Evolutionary conservation across 345 rosid species (phyloP), one percentile per base, ranked within the genome.

Genomic region (Firmiana major): DNA sequence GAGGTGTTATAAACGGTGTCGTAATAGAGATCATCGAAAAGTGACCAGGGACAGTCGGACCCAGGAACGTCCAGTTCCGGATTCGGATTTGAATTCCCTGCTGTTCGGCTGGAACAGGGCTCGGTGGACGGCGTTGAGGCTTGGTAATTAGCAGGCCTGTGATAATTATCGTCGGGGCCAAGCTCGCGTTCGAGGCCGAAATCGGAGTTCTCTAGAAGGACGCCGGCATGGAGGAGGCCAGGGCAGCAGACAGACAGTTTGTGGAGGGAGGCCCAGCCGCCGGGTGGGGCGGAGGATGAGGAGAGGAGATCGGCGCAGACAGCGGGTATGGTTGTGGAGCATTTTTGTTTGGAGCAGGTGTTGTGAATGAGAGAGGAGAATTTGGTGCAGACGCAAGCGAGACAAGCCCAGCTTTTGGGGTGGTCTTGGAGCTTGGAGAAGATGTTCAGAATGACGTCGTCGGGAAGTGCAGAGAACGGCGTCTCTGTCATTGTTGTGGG

Each of bases 221-320:
- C 85, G 68, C 99, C 98, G 34, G 98, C 83, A 85, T 92, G 99
- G 85, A 73, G 84, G 78, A 89, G 91, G 24, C 98, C 99, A 6
- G 98, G 99, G 80, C 98, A 94, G 84, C 97, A 93, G 63, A 96
- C 93, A 71, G 93, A 82, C 70, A 94, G 90, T 84, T 90, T 93
- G 84, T 82, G 79, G 54, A 96, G 97, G 71, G 97, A 83, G 36
- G 89, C 80, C 97, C 99, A 96, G 74, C 86, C 91, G 59, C 93
- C 97, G 38, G 86, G 81, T 4, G 85, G 79, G 40, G 78, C 16
- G 71, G 84, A 42, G 46, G 83, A 60, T 57, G 75, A 1, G 74
- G 86, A 15, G 58, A 88, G 62, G 74, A 96, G 94, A 73, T 92
- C 98, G 76, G 94, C 59, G 84, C 88, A 85, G n/a, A 94, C 84